These are phyloP conservation scores for Naematelia encephala DNA, from an alignment of 768 basidiomycete genomes.

Conservation along the genomic window DNA sequence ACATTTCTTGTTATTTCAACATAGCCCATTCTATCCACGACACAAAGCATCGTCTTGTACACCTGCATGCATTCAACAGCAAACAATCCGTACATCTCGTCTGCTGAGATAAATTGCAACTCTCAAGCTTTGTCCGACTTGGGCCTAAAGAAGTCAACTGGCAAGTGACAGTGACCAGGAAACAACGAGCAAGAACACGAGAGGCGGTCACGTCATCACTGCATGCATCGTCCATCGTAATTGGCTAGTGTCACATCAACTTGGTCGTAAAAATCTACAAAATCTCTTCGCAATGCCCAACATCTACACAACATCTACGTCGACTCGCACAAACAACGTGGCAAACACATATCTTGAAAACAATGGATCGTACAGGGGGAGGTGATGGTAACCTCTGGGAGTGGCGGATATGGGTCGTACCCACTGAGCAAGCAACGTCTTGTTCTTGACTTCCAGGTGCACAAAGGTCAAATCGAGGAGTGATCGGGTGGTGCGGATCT, in stretches of 20 bases:
- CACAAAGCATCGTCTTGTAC: not conserved
- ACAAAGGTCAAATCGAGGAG: slow-evolving; percentile 85
- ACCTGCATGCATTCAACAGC: not conserved
- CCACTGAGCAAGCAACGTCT: slow-evolving; percentile 66
- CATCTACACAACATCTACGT: slow-evolving; percentile 48
- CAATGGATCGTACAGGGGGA: slow-evolving; percentile 83
- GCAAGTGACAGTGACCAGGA: too few species aligned
- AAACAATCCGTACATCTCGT: not conserved
- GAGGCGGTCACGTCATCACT: too few species aligned
- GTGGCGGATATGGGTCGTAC: slow-evolving; percentile 58
- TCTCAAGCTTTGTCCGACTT: too few species aligned
- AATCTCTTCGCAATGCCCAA: not conserved
- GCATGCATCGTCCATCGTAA: too few species aligned
- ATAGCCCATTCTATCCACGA: too few species aligned
- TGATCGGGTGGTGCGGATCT: slow-evolving; percentile 54
- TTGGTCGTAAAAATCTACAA: not conserved
- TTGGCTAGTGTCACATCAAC: too few species aligned
- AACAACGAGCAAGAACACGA: too few species aligned
- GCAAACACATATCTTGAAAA: slow-evolving; percentile 87
- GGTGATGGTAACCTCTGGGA: slow-evolving; percentile 69
- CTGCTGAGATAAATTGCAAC: too few species aligned
- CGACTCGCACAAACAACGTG: slow-evolving; percentile 77
- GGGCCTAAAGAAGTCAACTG: too few species aligned
- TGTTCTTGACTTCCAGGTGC: slow-evolving; percentile 67
- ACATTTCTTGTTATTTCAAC: not conserved